A percentile compares a stretch with the other conserved stretches of the same genome.
Evolutionary conservation across 2,329 filamentous ascomycete species (phyloP).

Genomic region (Helminthosporium solani): DNA sequence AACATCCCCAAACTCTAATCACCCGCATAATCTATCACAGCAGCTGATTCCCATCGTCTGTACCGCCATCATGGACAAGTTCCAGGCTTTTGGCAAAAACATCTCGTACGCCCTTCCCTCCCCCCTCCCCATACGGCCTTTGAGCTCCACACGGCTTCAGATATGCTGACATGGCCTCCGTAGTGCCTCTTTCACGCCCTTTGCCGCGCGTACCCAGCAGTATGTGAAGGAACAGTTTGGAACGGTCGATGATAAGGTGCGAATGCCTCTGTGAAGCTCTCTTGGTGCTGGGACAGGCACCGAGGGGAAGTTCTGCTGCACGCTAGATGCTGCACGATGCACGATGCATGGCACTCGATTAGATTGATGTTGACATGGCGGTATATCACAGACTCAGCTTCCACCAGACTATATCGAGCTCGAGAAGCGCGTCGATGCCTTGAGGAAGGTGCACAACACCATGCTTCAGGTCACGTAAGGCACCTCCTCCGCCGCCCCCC

Average conservation of each 20-base stretch:
- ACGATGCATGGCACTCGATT: not conserved
- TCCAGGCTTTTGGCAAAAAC: conserved; percentile 70
- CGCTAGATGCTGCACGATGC: no score
- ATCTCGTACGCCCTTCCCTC: conserved; percentile 55
- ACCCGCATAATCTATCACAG: conserved; percentile 1
- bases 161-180: conserved; percentile 48
- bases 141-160: conserved; percentile 14
- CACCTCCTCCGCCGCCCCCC: conserved; percentile 5
- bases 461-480: conserved; percentile 92
- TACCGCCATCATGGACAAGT: conserved; percentile 61
- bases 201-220: conserved; percentile 91
- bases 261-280: conserved; percentile 7
- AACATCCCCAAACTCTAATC: not conserved
- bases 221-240: conserved; percentile 98
- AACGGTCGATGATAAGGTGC: conserved; percentile 88
- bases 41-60: conserved; percentile 3
- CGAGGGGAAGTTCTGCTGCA: no score
- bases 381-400: conserved; percentile 78
- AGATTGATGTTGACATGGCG: conserved; percentile 21
- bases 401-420: conserved; percentile 97
- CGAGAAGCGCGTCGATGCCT: conserved; percentile 95
- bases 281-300: no score
- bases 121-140: conserved; percentile 10
- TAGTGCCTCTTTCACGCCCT: conserved; percentile 85
- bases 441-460: conserved; percentile 96